Base-by-base conservation (phyloP, 768 basidiomycete species). In the Sarcomyxa edulis region DNA sequence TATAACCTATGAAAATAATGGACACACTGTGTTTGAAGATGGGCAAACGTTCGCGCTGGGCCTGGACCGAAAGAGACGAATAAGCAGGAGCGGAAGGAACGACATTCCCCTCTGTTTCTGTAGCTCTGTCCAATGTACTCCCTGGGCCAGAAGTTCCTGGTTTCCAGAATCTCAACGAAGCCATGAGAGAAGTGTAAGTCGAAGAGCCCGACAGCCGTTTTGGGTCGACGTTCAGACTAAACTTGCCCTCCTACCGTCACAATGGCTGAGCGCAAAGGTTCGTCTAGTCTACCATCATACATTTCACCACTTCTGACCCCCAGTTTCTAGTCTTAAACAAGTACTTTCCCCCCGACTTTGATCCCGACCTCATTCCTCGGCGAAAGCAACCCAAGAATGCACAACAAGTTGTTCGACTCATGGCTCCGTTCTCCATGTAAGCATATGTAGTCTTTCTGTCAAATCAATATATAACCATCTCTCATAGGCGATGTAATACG, bases 371-470 rank as follows among this genome's bases (percentile, higher is more conserved):
- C 64, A 97, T 97, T 59, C 90, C 90, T 18, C 76, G 95, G 47
- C 69, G 93, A 53, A 91, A 85, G 59, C 76, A 81, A 46, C 85
- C 89, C 40, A 92, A 87, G 74, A 94, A 95, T 61, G 86, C 87
- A 10, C 96, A 99, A 56, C 92, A 96, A 66, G 88, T 94, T 43
- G 92, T 99, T 43, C 89, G 95, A 72, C 76, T 99, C 34, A 99
- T 99, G 96, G 95, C 96, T 3, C 96, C 96, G 0, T 99, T 98
- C 60, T 95, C 92, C 4, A 99, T 99, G 96, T 84, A 62, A 48
- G 78, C 65, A 18, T 15, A 10, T 48, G 10, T 34, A 20, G 8
- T 29, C 9, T 27, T 11, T n/a, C 7, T 27, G 19, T 18, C 8
- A 12, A 27, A 8, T 34, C 19, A 34, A 47, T 30, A 21, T 27